Conservation (phyloP, 306 rosid genomes). For the Glycine latifolia region DNA sequence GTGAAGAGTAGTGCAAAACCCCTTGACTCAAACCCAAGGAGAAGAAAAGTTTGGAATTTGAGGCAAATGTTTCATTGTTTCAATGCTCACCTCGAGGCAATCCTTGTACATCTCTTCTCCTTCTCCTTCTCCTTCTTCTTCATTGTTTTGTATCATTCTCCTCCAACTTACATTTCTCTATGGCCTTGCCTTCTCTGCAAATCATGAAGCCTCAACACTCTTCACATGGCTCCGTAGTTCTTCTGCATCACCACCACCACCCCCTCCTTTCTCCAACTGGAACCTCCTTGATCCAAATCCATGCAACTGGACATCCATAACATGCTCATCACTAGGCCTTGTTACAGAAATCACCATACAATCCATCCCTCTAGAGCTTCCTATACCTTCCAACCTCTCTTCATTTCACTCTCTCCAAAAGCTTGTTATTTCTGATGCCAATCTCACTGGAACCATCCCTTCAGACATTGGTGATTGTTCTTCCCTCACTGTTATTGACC, state of each 20-base stretch:
- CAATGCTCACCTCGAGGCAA: conserved; percentile 65
- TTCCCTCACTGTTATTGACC: conserved; percentile 60
- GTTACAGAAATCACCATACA: conserved; percentile 74
- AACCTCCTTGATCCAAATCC: conserved; percentile 69
- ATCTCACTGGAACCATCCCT: conserved; percentile 79
- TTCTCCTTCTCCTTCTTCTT: conserved; percentile 36
- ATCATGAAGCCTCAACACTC: conserved; percentile 79
- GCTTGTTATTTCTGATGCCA: conserved; percentile 78
- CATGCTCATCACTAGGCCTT: conserved; percentile 69
- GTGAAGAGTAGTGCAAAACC: conserved; percentile 53
- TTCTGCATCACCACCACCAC: conserved; percentile 46
- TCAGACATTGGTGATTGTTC: conserved; percentile 62
- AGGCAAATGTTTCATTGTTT: conserved; percentile 67
- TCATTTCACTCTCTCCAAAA: conserved; percentile 61
- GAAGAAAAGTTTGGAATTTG: conserved; percentile 63
- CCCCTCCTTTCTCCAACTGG: conserved; percentile 70
- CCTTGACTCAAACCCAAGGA: conserved; percentile 57
- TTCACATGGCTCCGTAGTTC: conserved; percentile 83
- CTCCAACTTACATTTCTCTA: conserved; percentile 38
- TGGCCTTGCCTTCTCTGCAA: conserved; percentile 57
- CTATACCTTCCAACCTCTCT: conserved; percentile 73
- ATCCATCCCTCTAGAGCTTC: conserved; percentile 73
- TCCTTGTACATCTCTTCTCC: conserved; percentile 44
- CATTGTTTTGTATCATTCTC: conserved; percentile 47
- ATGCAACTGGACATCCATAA: conserved; percentile 86